phyloP scores from a whole-genome alignment of 2,329 filamentous ascomycete species.

The Beauveria brongniartii region DNA sequence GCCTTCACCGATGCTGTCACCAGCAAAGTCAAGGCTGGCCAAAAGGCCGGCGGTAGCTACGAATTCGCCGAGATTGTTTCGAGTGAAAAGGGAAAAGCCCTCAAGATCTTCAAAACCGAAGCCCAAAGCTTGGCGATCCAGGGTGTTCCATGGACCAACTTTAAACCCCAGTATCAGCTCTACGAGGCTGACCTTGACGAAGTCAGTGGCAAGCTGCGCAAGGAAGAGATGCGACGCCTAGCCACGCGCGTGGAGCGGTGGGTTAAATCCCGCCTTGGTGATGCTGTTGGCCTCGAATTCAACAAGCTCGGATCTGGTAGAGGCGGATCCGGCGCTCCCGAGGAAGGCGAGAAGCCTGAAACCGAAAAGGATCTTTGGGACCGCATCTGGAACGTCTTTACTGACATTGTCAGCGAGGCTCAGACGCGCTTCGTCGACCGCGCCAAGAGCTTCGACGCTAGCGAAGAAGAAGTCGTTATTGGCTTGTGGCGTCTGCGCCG shows the following conservation, averaged over 20 bases:
- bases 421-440: constrained; percentile 79
- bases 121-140: constrained; percentile 68
- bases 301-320: constrained; percentile 89
- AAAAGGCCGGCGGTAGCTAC: constrained; percentile 84
- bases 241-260: constrained; percentile 88
- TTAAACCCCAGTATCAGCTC: constrained; percentile 67
- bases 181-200: constrained; percentile 90
- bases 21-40: constrained; percentile 79
- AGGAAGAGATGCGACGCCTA: constrained; percentile 91
- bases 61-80: constrained; percentile 94
- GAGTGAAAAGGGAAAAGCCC: constrained; percentile 67
- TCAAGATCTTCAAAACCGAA: constrained; percentile 68
- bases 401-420: constrained; percentile 73
- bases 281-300: constrained; percentile 87
- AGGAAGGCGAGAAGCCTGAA: constrained; percentile 62
- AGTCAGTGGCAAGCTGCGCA: constrained; percentile 73
- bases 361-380: constrained; percentile 91
- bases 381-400: constrained; percentile 83
- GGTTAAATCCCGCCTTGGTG: constrained; percentile 80
- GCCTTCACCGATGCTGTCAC: constrained; percentile 83
- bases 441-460: constrained; percentile 89
- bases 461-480: constrained; percentile 80
- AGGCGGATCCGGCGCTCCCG: constrained; percentile 72
- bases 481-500: constrained; percentile 87
- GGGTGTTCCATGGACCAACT: constrained; percentile 80